Evolutionary conservation across 2,329 filamentous ascomycete species (phyloP).

Genomic region (Beauveria bassiana): DNA sequence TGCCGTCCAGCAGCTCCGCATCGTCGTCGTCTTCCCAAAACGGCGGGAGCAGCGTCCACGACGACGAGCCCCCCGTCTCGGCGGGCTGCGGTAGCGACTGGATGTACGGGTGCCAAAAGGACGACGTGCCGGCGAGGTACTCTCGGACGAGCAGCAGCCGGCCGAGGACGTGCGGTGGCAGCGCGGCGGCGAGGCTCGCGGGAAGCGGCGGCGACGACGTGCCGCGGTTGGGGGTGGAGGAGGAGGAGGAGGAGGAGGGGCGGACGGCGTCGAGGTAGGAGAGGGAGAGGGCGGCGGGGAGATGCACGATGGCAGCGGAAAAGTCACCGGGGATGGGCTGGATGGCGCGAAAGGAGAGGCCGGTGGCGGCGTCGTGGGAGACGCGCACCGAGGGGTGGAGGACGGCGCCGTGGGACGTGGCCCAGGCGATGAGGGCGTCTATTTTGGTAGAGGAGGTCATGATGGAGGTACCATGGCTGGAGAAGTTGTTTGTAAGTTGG

Average conservation of each 20-base stretch:
- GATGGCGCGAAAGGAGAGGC: constrained; percentile 42
- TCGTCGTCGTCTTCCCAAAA: constrained; percentile 55
- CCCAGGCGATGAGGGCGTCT: constrained; percentile 40
- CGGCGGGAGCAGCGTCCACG: background rate
- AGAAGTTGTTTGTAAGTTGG: background rate
- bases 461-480: background rate
- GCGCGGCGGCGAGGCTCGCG: constrained; percentile 52
- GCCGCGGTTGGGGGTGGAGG: constrained; percentile 50
- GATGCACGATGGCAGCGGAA: constrained; percentile 40
- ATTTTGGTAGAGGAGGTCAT: constrained; percentile 17
- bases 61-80: constrained; percentile 16
- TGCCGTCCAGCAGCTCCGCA: constrained; percentile 46
- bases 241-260: constrained; percentile 36
- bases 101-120: constrained; percentile 65
- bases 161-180: constrained; percentile 52
- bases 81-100: constrained; percentile 53
- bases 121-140: constrained; percentile 47
- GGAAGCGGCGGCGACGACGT: constrained; percentile 47
- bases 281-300: constrained; percentile 45
- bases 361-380: constrained; percentile 41
- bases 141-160: constrained; percentile 65
- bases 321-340: constrained; percentile 13
- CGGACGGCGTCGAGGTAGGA: constrained; percentile 50
- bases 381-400: constrained; percentile 47
- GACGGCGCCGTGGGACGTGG: constrained; percentile 33